Base-by-base conservation (phyloP, 495 filamentous ascomycete genomes). In the Podospora sp. region DNA sequence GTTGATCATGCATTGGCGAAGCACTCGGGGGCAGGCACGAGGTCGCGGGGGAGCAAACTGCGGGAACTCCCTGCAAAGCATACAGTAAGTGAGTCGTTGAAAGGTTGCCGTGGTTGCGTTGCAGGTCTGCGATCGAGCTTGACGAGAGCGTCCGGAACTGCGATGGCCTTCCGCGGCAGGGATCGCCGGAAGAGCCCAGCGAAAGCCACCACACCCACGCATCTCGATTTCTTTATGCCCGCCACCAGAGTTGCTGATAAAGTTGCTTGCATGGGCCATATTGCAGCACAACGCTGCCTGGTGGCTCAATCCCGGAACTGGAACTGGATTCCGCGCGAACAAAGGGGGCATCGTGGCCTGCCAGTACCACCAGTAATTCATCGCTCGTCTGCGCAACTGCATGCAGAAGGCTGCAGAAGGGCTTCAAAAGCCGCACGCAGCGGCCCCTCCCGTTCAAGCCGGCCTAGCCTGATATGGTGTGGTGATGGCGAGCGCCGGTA, bases 381-480 rank as follows among this genome's bases (percentile, higher is more conserved):
- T 33, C 29, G 16, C 40, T 46, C 40, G 40, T 46, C 40, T 18
- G 40, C 40, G 11, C 16, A 18, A 46, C 11, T 46, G 40, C 40
- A 46, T 46, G 40, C 40, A 46, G 40, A 46, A 18, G 40, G 40
- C 40, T 46, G 40, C 40, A 46, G 40, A 46, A 46, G 40, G 2
- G 40, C 40, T 46, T 18, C 40, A 46, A 46, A 46, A 46, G 40
- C 40, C 40, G 40, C 40, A 46, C 40, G 40, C 40, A 46, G 40
- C 24, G 52, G 52, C 16, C 20, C 21, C 52, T 26, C 20, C 52
- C 52, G 52, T 55, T 22, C 52, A 55, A 22, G 24, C 2, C 52
- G 52, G 20, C 52, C 52, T 55, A 26, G 52, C 52, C 52, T 55
- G 21, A 14, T 22, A 55, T 55, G 52, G 52, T 55, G 52, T 24